Evolutionary conservation across 345 rosid species (phyloP).

Genomic region (Citrus unshiu): DNA sequence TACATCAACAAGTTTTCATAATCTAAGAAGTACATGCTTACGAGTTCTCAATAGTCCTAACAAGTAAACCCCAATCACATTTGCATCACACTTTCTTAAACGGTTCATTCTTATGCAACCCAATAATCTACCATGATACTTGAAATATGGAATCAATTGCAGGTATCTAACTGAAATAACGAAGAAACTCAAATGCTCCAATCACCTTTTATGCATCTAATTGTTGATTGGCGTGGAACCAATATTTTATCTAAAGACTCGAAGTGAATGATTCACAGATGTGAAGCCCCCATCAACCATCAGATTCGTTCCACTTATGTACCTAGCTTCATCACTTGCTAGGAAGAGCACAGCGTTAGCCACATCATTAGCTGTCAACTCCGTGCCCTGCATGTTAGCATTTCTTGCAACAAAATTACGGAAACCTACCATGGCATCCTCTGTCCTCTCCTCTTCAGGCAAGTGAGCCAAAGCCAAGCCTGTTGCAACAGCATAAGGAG

Average conservation of each 20-base stretch:
- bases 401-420: conserved; percentile 41
- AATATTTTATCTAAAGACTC: conserved; percentile 41
- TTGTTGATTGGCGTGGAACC: background rate
- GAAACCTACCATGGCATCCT: conserved; percentile 50
- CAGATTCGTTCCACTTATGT: conserved; percentile 80
- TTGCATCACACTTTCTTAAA: too few relatives aligned
- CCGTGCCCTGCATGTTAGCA: conserved; percentile 82
- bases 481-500: conserved; percentile 75
- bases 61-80: too few relatives aligned
- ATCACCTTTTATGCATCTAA: background rate
- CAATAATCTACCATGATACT: too few relatives aligned
- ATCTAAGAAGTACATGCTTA: too few relatives aligned
- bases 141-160: too few relatives aligned
- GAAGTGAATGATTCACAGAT: conserved; percentile 51
- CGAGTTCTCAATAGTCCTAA: too few relatives aligned
- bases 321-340: conserved; percentile 80
- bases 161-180: too few relatives aligned
- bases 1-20: too few relatives aligned
- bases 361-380: conserved; percentile 62
- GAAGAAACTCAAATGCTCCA: background rate
- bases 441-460: conserved; percentile 70
- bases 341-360: conserved; percentile 82
- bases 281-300: conserved; percentile 94
- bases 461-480: conserved; percentile 68
- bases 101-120: too few relatives aligned